Base-by-base conservation (phyloP, 106 monocot genomes). In the Dendrobium nobile region DNA sequence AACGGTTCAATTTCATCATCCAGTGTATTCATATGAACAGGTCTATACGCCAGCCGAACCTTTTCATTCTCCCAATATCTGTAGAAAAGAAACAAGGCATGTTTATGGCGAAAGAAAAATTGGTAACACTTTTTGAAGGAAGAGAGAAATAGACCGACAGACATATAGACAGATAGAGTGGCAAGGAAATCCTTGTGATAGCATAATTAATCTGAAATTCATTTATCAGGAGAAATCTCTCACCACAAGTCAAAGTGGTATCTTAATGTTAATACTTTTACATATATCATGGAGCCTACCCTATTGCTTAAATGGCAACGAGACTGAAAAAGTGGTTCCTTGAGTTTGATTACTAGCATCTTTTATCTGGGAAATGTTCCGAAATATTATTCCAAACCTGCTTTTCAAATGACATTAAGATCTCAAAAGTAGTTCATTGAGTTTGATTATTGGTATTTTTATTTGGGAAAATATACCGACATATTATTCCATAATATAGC, bases 21-120 rank as follows among this genome's bases (percentile, higher is more conserved):
- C 80, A 98, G 65, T 17, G 97, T 92, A 70, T 98, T 91, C 97
- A 98, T 87, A 47, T 98, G 94, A 48, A 98, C 97, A 54, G 94
- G 98, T 86, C 98, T 84, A 64, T 95, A 99, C 59, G 84, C 87
- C 26, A 98, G 82, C 64, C 88, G 83, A 74, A 93, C 92, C 77
- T 90, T 98, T 70, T 77, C 98, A 75, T 91, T 86, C 73, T 93
- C 95, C 98, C 97, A 99, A 84, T 93, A 99, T 83, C 98, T 95
- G 86, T 72, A 42, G 41, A 88, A 5, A 24, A 47, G 45, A 76
- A 80, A 44, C 78, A 54, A 70, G 11, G 4, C 4, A 31, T 15
- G 5, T 33, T 15, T 11, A 70, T 7, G 33, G 24, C 11, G 26
- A 33, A 13, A 19, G 9, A 26, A 26, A 61, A 22, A 22, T 20